A percentile compares a stretch with the other conserved stretches of the same genome.
These are phyloP conservation scores for Ophiosphaerella narmari DNA, from an alignment of 2,329 filamentous ascomycete species.

Conservation along the genomic window DNA sequence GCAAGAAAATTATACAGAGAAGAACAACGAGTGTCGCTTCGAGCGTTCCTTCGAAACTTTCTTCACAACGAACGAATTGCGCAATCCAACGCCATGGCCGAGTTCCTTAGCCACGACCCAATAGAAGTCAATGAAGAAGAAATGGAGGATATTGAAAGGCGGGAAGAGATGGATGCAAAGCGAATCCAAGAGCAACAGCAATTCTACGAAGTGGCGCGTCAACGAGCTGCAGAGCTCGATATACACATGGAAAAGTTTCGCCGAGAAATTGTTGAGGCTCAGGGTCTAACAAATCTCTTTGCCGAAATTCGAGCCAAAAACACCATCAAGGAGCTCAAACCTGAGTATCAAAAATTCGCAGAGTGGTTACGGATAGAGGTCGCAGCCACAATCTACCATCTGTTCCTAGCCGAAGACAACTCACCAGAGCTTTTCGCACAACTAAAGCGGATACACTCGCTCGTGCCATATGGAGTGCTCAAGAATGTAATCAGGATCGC, in stretches of 20 bases:
- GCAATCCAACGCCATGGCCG: conserved; percentile 77
- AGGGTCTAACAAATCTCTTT: conserved; percentile 91
- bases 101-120: conserved; percentile 78
- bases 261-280: conserved; percentile 70
- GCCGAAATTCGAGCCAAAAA: conserved; percentile 90
- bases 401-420: conserved; percentile 98
- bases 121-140: conserved; percentile 81
- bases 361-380: conserved; percentile 98
- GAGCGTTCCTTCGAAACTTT: conserved; percentile 86
- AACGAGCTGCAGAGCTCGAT: conserved; percentile 88
- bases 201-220: conserved; percentile 94
- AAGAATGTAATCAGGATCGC: conserved; percentile 98
- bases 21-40: conserved; percentile 85
- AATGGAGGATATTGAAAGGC: conserved; percentile 74
- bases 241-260: conserved; percentile 92
- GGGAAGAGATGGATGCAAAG: conserved; percentile 83
- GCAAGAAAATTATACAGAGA: conserved; percentile 77
- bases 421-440: conserved; percentile 95
- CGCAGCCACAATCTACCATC: conserved; percentile 92
- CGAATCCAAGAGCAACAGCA: conserved; percentile 88
- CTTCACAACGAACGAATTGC: conserved; percentile 84
- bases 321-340: conserved; percentile 82
- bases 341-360: conserved; percentile 97
- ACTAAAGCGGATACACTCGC: conserved; percentile 88
- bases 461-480: conserved; percentile 88